A percentile compares a stretch with the other conserved stretches of the same genome.
Conservation (phyloP, 1,139 yeast genomes). For the Geotrichum aggregatum region DNA sequence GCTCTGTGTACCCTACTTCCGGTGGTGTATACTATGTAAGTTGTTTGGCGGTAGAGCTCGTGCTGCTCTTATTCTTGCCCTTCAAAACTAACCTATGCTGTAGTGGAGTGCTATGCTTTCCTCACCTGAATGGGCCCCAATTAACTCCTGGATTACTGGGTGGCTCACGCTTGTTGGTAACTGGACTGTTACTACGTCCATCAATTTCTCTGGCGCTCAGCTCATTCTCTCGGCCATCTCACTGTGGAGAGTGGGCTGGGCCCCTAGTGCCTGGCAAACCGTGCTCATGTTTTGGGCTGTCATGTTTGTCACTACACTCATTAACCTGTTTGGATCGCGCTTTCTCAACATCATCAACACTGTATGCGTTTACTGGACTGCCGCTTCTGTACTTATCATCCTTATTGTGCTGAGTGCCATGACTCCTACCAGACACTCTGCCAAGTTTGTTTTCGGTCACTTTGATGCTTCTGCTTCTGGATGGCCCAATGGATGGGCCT, state of each 20-base stretch:
- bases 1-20: slow-evolving; percentile 27
- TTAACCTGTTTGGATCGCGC: slow-evolving; percentile 25
- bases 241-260: slow-evolving; percentile 19
- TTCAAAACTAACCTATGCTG: slow-evolving; percentile 22
- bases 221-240: slow-evolving; percentile 20
- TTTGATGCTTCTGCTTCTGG: slow-evolving; percentile 30
- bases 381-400: slow-evolving; percentile 25
- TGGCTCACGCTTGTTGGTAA: slow-evolving; percentile 23
- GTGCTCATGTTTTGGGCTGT: slow-evolving; percentile 25
- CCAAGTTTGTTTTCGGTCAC: slow-evolving; percentile 27
- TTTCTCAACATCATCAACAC: slow-evolving; percentile 24
- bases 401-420: slow-evolving; percentile 27
- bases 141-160: slow-evolving; percentile 22
- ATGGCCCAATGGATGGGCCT: slow-evolving; percentile 30
- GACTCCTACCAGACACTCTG: slow-evolving; percentile 24
- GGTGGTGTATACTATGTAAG: slow-evolving; percentile 27
- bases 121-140: slow-evolving; percentile 21
- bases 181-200: slow-evolving; percentile 23
- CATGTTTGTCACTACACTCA: slow-evolving; percentile 24
- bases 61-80: slow-evolving; percentile 23
- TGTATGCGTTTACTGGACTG: slow-evolving; percentile 27
- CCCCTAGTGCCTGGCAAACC: slow-evolving; percentile 22
- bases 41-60: too few relatives aligned
- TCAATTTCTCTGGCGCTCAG: slow-evolving; percentile 22
- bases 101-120: slow-evolving; percentile 23